A percentile compares a stretch with the other conserved stretches of the same genome.
These are phyloP conservation scores for Populus ilicifolia DNA, from an alignment of 345 rosid species.

Conservation along the genomic window DNA sequence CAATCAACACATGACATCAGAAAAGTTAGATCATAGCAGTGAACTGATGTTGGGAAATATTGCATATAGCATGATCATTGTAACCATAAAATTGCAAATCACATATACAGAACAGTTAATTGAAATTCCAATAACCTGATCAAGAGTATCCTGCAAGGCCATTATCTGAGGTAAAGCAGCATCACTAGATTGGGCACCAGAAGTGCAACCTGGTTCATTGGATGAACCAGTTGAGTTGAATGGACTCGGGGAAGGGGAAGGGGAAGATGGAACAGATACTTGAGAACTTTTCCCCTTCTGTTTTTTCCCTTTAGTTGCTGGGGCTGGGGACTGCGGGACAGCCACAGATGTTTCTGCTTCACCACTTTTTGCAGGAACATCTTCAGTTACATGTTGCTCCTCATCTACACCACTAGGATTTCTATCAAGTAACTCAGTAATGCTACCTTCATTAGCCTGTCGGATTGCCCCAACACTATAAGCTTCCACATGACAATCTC, in stretches of 20 bases:
- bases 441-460: conserved; percentile 26
- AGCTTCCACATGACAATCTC: conserved; percentile 39
- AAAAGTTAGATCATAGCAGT: neutral
- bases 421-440: conserved; percentile 29
- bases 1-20: neutral
- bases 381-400: conserved; percentile 9
- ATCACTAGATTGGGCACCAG: conserved; percentile 14
- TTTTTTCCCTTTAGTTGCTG: conserved; percentile 19
- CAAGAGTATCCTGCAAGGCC: conserved; percentile 24
- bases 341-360: conserved; percentile 13
- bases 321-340: conserved; percentile 8
- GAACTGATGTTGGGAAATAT: conserved; percentile 2
- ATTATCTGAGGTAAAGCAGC: conserved; percentile 19
- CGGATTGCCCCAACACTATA: conserved; percentile 35
- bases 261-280: conserved; percentile 16
- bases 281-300: conserved; percentile 22
- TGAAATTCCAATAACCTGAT: conserved; percentile 20
- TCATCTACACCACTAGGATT: conserved; percentile 19
- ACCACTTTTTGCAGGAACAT: conserved; percentile 1
- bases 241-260: conserved; percentile 16
- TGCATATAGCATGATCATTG: neutral
- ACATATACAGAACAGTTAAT: neutral
- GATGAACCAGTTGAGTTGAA: conserved; percentile 26
- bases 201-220: conserved; percentile 20
- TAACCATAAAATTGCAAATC: neutral